Base-by-base conservation (phyloP, 2,329 filamentous ascomycete species). In the Cladophialophora yegresii region DNA sequence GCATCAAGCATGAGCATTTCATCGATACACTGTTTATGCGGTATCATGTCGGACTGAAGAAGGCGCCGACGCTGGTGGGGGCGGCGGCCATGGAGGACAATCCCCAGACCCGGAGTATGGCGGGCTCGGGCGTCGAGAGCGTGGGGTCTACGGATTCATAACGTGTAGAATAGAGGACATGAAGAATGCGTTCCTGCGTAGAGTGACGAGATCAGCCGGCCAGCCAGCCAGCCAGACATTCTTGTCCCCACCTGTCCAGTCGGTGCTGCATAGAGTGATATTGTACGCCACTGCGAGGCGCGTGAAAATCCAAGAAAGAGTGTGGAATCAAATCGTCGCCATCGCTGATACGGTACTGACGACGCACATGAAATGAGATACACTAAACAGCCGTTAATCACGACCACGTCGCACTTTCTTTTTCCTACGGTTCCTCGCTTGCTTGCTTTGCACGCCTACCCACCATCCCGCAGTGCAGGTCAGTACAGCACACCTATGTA, bases 1-100 rank as follows among this genome's bases (percentile, higher is more conserved):
- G 93, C 0, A 96, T 98, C 72, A 87, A 90, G 60, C 93, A 98
- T 76, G 88, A 87, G 20, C 91, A 97, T 76, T 98, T 98, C 72
- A 82, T 93, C 66, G 91, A 97, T 73, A 87, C 88, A 66, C 77
- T 98, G 40, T 92, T 89, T 77, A 87, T 96, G 67, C 83, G 92
- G 67, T 96, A 96, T 75, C 86, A 79, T 61, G 76, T 79, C 61
- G 82, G 82, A 5, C 72, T 84, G 70, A 78, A 79, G 71, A 75
- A 77, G 49, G 64, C 65, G 45, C 59, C 63, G 10, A 71, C 69
- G 7, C 22, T 70, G 6, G 40, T 51, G 20, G 43, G 20, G 28
- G 47, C 47, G 0, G 36, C 47, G 0, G 36, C 36, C 2, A 43
- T 8, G 16, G 16, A 43, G 13, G 36, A 43, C 36, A n/a, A 16